Evolutionary conservation across 495 filamentous ascomycete species (phyloP), one percentile per base, ranked within the genome.

Genomic region (Parachaetomium inaequale): DNA sequence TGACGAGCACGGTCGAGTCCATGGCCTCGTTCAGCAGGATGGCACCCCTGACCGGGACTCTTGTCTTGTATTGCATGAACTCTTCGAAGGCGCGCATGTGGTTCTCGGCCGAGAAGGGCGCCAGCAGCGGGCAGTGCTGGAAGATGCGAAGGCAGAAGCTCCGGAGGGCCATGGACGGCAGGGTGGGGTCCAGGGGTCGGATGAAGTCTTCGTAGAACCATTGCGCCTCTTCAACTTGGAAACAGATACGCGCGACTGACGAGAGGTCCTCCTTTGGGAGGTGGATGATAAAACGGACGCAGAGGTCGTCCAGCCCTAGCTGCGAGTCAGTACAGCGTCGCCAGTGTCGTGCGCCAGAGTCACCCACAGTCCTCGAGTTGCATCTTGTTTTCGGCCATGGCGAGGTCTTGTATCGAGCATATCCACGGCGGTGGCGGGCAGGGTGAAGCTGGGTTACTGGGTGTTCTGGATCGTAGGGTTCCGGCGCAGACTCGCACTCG

Each of bases 171-270:
- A 98, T 85, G 2, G 88, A 91, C 7, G 95, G 95, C 4, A 98
- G 78, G 34, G 81, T 80, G 10, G 92, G 91, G 70, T 96, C 91
- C 57, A 93, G 78, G 32, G 92, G 92, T 38, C 95, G 89, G 74
- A 98, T 90, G 71, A 98, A 98, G 75, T 98, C 94, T 76, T 98
- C 95, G 85, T 97, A 98, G 75, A 92, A 98, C 94, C 94, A 98
- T 88, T 98, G 94, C 70, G 94, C 94, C 71, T 97, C 95, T 75
- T 98, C 94, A 58, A 98, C 88, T 78, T 97, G 93, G 74, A 98
- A 98, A 75, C 92, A 96, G 70, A 98, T 92, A 64, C 94, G 90
- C 69, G 93, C 91, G 23, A 96, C 89, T 0, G 88, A 91, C 62
- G 87, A 84, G 31, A 97, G 87, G 73, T 98, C 94, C 74, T 93